Evolutionary conservation across 495 filamentous ascomycete species (phyloP), one percentile per base, ranked within the genome.

Genomic region (Corynascus novoguineensis): DNA sequence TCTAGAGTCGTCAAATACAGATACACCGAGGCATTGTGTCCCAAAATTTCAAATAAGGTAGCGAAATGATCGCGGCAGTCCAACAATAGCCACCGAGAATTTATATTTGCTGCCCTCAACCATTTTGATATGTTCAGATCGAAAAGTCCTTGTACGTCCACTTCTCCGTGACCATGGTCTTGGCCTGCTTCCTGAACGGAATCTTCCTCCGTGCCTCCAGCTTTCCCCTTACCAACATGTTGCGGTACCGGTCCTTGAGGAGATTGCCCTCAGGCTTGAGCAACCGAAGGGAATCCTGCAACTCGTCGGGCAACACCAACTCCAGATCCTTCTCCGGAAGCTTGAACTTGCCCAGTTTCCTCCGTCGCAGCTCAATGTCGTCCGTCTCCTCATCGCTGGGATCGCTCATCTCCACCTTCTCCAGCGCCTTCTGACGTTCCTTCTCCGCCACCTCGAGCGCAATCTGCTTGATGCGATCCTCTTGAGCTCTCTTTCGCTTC

Each of bases 131-230:
- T 53, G 7, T 14, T 57, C 19, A 49, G 40, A 28, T 44, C 37
- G 31, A 58, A n/a, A 96, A 97, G 71, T 98, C 93, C 76, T 97
- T 97, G 68, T 92, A 88, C 50, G 85, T 79, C 93, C 93, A 98
- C 73, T 96, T 97, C 81, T 96, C 95, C 15, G 90, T 96, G 24
- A 84, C 67, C 68, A 84, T 86, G 64, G 74, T 84, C 79, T 83
- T 88, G 57, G 81, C 77, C 74, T 92, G 88, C 78, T 87, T 92
- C 58, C 76, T 77, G 73, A 91, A 89, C 37, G 83, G 78, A 52
- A 93, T 79, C 10, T 84, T 83, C 68, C 83, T 86, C 63, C 93
- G 77, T 21, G 81, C 78, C 75, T 98, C 93, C 50, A 97, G 71
- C 73, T 93, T 95, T 47, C 93, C 95, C 58, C 89, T 78, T 27